A percentile compares a stretch with the other conserved stretches of the same genome.
Evolutionary conservation across 2,329 filamentous ascomycete genomes (phyloP).

Genomic region (Fusarium stilboides): DNA sequence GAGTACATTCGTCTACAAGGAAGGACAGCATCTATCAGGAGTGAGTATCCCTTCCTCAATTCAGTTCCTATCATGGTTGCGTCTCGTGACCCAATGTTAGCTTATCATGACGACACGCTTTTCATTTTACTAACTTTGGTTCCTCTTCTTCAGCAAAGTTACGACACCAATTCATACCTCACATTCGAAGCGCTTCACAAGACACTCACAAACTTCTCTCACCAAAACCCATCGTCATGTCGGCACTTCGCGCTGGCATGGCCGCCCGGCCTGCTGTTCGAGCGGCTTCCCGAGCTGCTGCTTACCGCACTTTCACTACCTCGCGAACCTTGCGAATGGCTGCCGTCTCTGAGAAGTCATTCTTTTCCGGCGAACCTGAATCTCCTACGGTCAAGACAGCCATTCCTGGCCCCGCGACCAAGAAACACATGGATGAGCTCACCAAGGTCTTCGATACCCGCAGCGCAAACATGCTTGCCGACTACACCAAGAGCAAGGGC

Average conservation of each 20-base stretch:
- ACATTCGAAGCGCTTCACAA: not conserved
- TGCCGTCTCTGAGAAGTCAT: slow-evolving; percentile 54
- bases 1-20: not conserved
- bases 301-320: slow-evolving; percentile 47
- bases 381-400: slow-evolving; percentile 68
- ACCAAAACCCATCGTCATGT: slow-evolving; percentile 45
- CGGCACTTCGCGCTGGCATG: slow-evolving; percentile 51
- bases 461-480: slow-evolving; percentile 85
- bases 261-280: slow-evolving; percentile 42
- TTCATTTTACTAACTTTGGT: slow-evolving; percentile 1
- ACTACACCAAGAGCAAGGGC: slow-evolving; percentile 81
- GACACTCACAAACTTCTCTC: not conserved
- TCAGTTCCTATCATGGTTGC: slow-evolving; percentile 13
- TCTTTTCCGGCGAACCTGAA: slow-evolving; percentile 66
- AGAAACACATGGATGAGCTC: slow-evolving; percentile 78
- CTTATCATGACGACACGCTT: slow-evolving; percentile 36
- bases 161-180: slow-evolving; percentile 7
- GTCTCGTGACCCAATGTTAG: slow-evolving; percentile 13
- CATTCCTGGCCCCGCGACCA: slow-evolving; percentile 84
- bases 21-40: slow-evolving; percentile 5
- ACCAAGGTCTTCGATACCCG: slow-evolving; percentile 87
- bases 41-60: slow-evolving; percentile 26
- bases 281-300: slow-evolving; percentile 32
- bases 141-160: not conserved
- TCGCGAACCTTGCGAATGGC: slow-evolving; percentile 48